Evolutionary conservation across 169 alveolate species (phyloP).

Genomic region (Theileria equi): DNA sequence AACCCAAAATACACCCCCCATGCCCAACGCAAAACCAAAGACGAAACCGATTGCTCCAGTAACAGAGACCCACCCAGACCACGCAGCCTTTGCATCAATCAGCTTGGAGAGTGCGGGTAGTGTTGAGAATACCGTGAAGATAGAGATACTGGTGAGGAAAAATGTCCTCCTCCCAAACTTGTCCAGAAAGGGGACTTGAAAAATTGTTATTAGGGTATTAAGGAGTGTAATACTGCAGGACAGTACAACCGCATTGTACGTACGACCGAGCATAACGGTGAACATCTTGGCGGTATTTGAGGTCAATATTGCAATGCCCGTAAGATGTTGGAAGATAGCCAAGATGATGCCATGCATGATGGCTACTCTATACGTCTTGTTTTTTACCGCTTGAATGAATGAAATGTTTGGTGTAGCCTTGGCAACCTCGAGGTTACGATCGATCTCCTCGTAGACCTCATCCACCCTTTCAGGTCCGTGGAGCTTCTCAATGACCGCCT

Average conservation of each 20-base stretch:
- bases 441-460: constrained; percentile 56
- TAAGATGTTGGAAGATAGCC: constrained; percentile 77
- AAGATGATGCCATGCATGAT: constrained; percentile 70
- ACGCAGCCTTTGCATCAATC: neutral
- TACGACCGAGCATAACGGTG: constrained; percentile 50
- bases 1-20: constrained; percentile 83
- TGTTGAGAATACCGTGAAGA: constrained; percentile 35
- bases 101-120: constrained; percentile 68
- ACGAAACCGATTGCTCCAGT: constrained; percentile 73
- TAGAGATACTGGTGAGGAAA: constrained; percentile 66
- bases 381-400: constrained; percentile 54
- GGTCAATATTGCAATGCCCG: constrained; percentile 79
- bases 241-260: constrained; percentile 56
- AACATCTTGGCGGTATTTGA: constrained; percentile 78
- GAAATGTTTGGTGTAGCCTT: constrained; percentile 47
- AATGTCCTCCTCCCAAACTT: constrained; percentile 78
- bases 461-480: constrained; percentile 67
- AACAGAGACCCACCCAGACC: constrained; percentile 34
- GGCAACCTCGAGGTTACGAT: constrained; percentile 60
- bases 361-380: constrained; percentile 67
- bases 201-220: constrained; percentile 71
- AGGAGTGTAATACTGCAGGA: constrained; percentile 58
- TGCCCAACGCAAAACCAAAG: constrained; percentile 78
- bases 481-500: constrained; percentile 47
- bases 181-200: constrained; percentile 70